Evolutionary conservation across 495 filamentous ascomycete species (phyloP), one percentile per base, ranked within the genome.

Genomic region (Aspergillus saccharolyticus): DNA sequence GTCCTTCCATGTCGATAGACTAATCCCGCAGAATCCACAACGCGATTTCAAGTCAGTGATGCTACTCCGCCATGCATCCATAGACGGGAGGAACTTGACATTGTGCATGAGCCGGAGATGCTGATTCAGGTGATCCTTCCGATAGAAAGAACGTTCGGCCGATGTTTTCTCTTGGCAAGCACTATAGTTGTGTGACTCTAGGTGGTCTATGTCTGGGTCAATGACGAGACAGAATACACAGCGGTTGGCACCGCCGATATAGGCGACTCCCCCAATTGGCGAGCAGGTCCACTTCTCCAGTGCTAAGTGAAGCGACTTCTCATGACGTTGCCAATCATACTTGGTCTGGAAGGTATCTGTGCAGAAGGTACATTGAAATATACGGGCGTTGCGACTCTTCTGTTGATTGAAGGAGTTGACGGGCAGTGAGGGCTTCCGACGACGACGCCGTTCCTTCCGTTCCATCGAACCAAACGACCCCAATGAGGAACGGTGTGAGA

Each of bases 331-430:
- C 90, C 90, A 96, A 71, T 96, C 90, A 71, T 93, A 90, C 68
- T 96, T 96, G 42, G 87, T 89, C 57, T 87, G 84, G 71, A 94
- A 96, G 0, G 85, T 87, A 58, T 93, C 89, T 10, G 88, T 89
- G 67, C 90, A 96, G 76, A 96, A 96, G n/a, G 90, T 96, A 67
- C 90, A 96, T 71, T 93, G 88, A 68, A 85, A 96, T 16, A 87
- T 74, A 55, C 76, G 75, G 59, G 67, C 60, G 19, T 69, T 64
- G 48, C 70, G 68, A 43, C 68, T 66, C 60, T 77, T 77, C 21
- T 75, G 74, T 46, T 73, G 73, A 51, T 70, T 67, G 44, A 72
- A 72, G 18, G 58, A 70, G 63, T 70, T 80, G 62, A 75, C 71
- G 28, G 77, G 69, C n/a, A 71, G 63, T 20, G 76, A 74, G 15